phyloP scores from a whole-genome alignment of 495 filamentous ascomycete genomes.

The Lasiosphaeria miniovina region DNA sequence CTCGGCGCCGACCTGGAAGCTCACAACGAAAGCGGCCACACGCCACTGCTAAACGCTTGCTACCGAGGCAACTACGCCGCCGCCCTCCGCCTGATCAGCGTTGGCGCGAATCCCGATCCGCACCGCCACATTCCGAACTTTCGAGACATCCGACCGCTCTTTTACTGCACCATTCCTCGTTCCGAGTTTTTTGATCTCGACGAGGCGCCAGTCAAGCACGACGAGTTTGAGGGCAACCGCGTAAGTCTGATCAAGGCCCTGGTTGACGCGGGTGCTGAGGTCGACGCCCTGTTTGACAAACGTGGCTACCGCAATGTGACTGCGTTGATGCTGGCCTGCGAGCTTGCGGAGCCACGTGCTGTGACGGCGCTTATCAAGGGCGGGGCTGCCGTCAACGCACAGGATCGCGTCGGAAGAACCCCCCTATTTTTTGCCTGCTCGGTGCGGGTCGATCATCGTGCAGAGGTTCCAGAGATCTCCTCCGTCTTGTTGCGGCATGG shows the following conservation, averaged over 20 bases:
- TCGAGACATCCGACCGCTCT: constrained; percentile 24
- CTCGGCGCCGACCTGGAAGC: constrained; percentile 29
- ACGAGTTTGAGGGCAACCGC: constrained; percentile 26
- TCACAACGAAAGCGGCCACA: constrained; percentile 24
- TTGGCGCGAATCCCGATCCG: constrained; percentile 27
- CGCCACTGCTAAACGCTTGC: constrained; percentile 26
- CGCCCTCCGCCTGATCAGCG: constrained; percentile 23
- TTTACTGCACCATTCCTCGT: constrained; percentile 23
- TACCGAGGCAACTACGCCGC: constrained; percentile 28
- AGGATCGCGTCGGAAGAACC: constrained; percentile 21
- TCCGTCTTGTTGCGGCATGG: constrained; percentile 16
- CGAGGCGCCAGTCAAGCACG: constrained; percentile 25
- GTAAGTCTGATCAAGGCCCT: constrained; percentile 24
- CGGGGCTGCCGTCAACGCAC: constrained; percentile 24
- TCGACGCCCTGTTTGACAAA: constrained; percentile 27
- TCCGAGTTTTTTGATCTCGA: constrained; percentile 27
- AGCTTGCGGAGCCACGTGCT: constrained; percentile 23
- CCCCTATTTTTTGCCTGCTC: constrained; percentile 23
- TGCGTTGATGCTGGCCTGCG: constrained; percentile 28
- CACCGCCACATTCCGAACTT: constrained; percentile 24
- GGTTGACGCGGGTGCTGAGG: constrained; percentile 23
- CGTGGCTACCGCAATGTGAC: constrained; percentile 20
- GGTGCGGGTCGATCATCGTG: constrained; percentile 19
- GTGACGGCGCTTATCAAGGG: constrained; percentile 17
- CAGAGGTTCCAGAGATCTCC: constrained; percentile 24